phyloP scores from a whole-genome alignment of 306 rosid genomes.

The Prunus salicina region DNA sequence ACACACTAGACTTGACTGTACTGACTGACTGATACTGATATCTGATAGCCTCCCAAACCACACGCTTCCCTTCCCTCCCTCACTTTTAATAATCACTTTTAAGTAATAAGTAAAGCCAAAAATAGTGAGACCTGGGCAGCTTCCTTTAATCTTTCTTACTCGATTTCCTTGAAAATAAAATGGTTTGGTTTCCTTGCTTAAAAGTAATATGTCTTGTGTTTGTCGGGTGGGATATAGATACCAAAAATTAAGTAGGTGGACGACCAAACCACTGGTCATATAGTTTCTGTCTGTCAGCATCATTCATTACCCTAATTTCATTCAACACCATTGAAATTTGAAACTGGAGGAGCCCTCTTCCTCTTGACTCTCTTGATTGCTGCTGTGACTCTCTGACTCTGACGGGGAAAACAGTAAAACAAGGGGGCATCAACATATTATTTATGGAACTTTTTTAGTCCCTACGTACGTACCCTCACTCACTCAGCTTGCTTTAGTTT shows the following conservation, averaged over 20 bases:
- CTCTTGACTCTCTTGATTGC: no score
- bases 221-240: neutral
- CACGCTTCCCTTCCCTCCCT: neutral
- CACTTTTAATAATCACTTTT: neutral
- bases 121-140: neutral
- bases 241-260: neutral
- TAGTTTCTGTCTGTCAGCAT: neutral
- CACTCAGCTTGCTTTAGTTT: no score
- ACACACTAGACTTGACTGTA: neutral
- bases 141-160: neutral
- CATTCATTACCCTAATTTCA: neutral
- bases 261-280: neutral
- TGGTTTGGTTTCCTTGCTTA: neutral
- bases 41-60: neutral
- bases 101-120: neutral
- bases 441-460: no score
- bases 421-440: no score
- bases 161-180: neutral
- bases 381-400: no score
- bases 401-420: no score
- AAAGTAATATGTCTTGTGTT: neutral
- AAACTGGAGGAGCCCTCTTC: neutral
- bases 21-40: neutral
- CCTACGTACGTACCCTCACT: no score
- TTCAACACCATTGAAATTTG: neutral